These are phyloP conservation scores for Sphenostylis stenocarpa DNA, from an alignment of 306 rosid genomes.

Conservation along the genomic window DNA sequence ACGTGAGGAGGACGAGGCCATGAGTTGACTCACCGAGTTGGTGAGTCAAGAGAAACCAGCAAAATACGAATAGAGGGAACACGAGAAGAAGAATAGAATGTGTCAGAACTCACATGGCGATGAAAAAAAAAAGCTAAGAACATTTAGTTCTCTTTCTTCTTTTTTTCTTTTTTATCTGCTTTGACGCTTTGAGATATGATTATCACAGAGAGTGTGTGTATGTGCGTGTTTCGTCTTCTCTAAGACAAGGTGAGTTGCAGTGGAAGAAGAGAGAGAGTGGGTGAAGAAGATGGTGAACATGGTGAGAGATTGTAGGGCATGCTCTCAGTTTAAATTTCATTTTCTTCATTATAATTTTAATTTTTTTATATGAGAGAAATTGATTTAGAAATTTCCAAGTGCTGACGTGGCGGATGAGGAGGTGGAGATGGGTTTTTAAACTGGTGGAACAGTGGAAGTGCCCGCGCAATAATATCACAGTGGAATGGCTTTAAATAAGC, in stretches of 20 bases:
- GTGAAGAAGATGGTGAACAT: conserved; percentile 32
- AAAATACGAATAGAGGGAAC: conserved; percentile 21
- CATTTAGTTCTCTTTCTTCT: conserved; percentile 37
- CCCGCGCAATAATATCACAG: conserved; percentile 46
- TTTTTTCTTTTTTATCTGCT: not conserved
- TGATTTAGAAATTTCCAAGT: not conserved
- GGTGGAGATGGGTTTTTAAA: conserved; percentile 42
- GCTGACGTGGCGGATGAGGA: conserved; percentile 49
- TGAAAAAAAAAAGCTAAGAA: conserved; percentile 52
- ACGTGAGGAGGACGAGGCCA: conserved; percentile 87
- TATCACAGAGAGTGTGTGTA: conserved; percentile 33
- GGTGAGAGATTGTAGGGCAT: conserved; percentile 42
- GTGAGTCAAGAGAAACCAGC: conserved; percentile 42
- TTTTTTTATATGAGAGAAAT: not conserved
- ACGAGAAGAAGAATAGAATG: conserved; percentile 40
- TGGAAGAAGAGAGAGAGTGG: conserved; percentile 26
- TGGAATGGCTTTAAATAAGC: conserved; percentile 32
- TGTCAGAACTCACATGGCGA: conserved; percentile 90
- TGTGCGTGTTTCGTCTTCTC: conserved; percentile 76
- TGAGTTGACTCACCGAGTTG: conserved; percentile 48
- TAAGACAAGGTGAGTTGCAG: conserved; percentile 69
- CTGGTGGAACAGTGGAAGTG: conserved; percentile 30
- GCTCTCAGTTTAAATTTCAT: conserved; percentile 34
- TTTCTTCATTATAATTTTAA: not conserved
- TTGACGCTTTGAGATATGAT: conserved; percentile 38